A percentile compares a stretch with the other conserved stretches of the same genome.
Evolutionary conservation across 768 basidiomycete genomes (phyloP).

Genomic region (Crepidotus variabilis): DNA sequence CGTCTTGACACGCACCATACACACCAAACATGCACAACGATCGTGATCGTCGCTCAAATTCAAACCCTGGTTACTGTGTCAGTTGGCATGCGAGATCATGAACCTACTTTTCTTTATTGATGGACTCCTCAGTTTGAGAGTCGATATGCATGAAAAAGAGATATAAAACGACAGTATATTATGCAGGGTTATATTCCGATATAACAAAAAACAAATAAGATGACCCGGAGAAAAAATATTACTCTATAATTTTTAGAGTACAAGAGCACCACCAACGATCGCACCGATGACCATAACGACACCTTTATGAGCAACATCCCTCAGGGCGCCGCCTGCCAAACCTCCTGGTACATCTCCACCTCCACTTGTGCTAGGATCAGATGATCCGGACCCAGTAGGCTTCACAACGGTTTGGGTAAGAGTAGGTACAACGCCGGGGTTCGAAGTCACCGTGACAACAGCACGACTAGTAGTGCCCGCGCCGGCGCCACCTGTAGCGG

Average conservation of each 20-base stretch:
- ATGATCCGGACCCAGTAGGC: neutral
- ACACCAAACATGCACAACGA: too few relatives aligned
- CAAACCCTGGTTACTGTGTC: too few relatives aligned
- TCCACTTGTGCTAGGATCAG: neutral
- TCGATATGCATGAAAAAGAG: too few relatives aligned
- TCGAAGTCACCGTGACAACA: neutral
- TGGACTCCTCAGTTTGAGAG: too few relatives aligned
- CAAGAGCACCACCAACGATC: neutral
- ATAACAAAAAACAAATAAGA: neutral
- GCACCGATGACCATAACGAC: neutral
- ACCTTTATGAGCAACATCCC: neutral
- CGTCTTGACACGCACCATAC: neutral
- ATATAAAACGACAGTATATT: too few relatives aligned
- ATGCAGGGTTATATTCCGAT: neutral
- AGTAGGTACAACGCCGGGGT: neutral
- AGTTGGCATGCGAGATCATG: too few relatives aligned
- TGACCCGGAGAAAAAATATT: neutral
- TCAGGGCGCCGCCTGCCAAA: neutral
- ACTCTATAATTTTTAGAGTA: neutral
- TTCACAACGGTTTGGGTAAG: neutral
- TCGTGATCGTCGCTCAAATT: too few relatives aligned
- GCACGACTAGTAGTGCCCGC: neutral
- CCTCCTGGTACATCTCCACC: neutral
- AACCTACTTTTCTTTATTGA: too few relatives aligned
- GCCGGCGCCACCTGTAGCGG: neutral